Base-by-base conservation (phyloP, 441 rosid species). In the Theobroma grandiflorum region DNA sequence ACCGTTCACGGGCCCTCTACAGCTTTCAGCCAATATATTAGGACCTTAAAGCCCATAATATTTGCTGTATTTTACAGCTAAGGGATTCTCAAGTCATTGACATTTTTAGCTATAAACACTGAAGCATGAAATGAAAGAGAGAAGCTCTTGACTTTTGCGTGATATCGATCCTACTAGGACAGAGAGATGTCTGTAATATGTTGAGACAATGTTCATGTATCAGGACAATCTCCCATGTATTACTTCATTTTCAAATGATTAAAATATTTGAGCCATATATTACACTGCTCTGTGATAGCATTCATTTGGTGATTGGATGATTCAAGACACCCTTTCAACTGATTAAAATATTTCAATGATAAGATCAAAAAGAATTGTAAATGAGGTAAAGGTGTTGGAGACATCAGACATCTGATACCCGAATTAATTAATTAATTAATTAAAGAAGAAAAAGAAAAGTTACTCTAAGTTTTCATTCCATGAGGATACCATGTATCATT, bases 1-100 rank as follows among this genome's bases (percentile, higher is more conserved):
- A 55, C 72, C 61, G 12, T 75, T 66, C 72, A 76, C 59, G 79
- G 77, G 74, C 68, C 73, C 78, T 35, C 35, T 26, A 68, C 45
- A 22, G 33, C 74, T 66, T 66, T 66, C 26, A 35, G 20, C 10
- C 3, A 52, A 31, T 38, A 14, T 26, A 18, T 31, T 42, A 26
- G 33, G 14, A 14, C 16, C n/a, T 57, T 33, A 8, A 35, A 67
- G 76, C 71, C 82, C 65, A 67, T 43, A 15, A 16, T 73, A 49
- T 37, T 61, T 65, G 18, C 45, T 76, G 43, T 62, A 10, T 5
- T 64, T 76, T 37, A 16, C 71, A 47, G 69, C 72, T 33, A 52
- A 33, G 7, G 20, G 69, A 53, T 33, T 72, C 47, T 63, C 5
- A 55, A 72, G 33, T 10, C 16, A 26, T 70, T 47, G 9, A 33